Evolutionary conservation across 371 early-diverging fungal species (phyloP), one percentile per base, ranked within the genome.

Genomic region (Circinella umbellata): DNA sequence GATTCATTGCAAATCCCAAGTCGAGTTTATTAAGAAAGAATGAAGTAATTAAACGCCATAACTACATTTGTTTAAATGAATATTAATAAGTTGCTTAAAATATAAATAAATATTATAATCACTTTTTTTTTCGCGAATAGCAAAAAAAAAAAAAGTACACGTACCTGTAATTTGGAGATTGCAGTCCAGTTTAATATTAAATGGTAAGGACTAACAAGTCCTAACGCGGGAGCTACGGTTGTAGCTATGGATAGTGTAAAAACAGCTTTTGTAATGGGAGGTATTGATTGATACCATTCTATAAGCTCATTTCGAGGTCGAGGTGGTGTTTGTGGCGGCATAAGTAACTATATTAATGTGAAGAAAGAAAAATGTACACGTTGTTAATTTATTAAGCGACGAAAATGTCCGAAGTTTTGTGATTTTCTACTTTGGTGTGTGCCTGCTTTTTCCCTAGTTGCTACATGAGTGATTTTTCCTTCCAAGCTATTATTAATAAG

Each of bases 41-140:
- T 34, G 85, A 73, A 1, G 95, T 93, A 3, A 91, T 79, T 20
- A 95, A 75, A 18, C 96, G 85, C 91, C 95, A 94, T 47, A 95
- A 42, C 89, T 95, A 42, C 27, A 76, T 47, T 47, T 9, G 47
- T 9, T 11, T 47, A 59, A 74, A 63, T 20, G 47, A 47, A 15
- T 3, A 47, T 27, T 27, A 27, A 27, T 27, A 27, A 27, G 27
- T 27, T 27, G 27, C 27, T 27, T 27, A 51, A 51, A 14, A 51
- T 42, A 42, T 42, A n/a, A 13, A n/a, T 15, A 14, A 13, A n/a
- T n/a, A 51, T 51, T 51, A 51, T 3, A n/a, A 68, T 67, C 20
- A 9, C 42, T 42, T 42, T 42, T 42, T 42, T 42, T 42, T 42
- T n/a, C 4, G 1, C 15, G 17, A 55, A 36, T 38, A 27, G 15